These are phyloP conservation scores for Brassica incana DNA, from an alignment of 345 rosid species.

Conservation along the genomic window DNA sequence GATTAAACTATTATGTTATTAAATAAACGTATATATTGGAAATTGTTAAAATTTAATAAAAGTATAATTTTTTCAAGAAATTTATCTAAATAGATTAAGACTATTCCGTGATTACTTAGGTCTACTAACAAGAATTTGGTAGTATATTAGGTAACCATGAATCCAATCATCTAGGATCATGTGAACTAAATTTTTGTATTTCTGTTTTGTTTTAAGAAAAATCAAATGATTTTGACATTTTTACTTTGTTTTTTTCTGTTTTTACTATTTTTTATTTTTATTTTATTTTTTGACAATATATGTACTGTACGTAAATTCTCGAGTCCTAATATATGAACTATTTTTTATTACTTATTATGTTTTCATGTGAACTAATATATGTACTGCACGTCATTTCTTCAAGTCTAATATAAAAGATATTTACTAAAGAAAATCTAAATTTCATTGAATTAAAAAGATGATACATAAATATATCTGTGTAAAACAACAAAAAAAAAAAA, in stretches of 20 bases:
- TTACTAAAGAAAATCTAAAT: neutral
- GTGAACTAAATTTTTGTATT: neutral
- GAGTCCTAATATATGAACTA: neutral
- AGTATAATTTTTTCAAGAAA: neutral
- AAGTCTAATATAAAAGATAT: neutral
- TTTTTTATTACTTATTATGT: too few species aligned
- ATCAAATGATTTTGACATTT: too few species aligned
- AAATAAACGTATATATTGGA: too few species aligned
- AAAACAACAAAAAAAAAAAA: neutral
- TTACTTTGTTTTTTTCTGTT: too few species aligned
- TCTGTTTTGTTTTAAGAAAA: too few species aligned
- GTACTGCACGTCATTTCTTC: neutral
- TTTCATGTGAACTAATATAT: too few species aligned
- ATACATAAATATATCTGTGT: neutral
- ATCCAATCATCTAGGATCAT: neutral
- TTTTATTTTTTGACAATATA: neutral
- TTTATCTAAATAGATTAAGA: neutral
- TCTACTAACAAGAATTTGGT: neutral
- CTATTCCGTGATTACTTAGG: neutral
- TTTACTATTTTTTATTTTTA: too few species aligned
- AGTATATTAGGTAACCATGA: neutral
- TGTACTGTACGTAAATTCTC: neutral
- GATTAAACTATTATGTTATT: too few species aligned
- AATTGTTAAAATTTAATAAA: too few species aligned
- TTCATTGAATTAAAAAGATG: neutral